A percentile compares a stretch with the other conserved stretches of the same genome.
Evolutionary conservation across 2,329 filamentous ascomycete species (phyloP).

Genomic region (Emmonsia crescens): DNA sequence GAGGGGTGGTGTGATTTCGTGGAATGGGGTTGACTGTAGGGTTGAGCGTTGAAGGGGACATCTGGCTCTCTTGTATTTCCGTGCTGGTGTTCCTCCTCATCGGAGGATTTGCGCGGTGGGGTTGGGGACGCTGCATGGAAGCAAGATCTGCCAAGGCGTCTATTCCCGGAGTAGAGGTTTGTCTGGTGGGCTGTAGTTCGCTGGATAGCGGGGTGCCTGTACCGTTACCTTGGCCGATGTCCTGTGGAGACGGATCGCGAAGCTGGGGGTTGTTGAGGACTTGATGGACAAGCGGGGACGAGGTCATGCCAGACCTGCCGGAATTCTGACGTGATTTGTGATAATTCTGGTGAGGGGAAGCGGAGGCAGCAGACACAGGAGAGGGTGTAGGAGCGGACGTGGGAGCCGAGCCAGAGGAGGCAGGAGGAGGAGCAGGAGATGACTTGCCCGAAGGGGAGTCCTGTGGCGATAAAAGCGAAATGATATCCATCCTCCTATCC

Average conservation of each 20-base stretch:
- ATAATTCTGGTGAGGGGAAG: constrained; percentile 27
- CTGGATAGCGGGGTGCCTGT: constrained; percentile 27
- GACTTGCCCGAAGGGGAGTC: constrained; percentile 30
- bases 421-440: constrained; percentile 12
- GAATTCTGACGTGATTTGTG: constrained; percentile 27
- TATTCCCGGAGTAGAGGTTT: constrained; percentile 38
- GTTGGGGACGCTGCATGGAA: constrained; percentile 38
- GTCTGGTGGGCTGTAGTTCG: constrained; percentile 26
- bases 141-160: constrained; percentile 40
- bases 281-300: constrained; percentile 35
- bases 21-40: constrained; percentile 28
- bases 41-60: constrained; percentile 32
- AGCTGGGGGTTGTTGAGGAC: constrained; percentile 26
- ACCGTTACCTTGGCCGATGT: constrained; percentile 22
- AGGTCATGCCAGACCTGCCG: constrained; percentile 25
- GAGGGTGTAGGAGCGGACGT: constrained; percentile 20
- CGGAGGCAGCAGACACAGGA: constrained; percentile 11
- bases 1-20: constrained; percentile 31
- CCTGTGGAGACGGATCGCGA: constrained; percentile 28
- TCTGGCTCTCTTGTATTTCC: constrained; percentile 34
- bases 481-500: constrained; percentile 33
- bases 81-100: constrained; percentile 26
- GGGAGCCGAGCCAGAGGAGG: constrained; percentile 10
- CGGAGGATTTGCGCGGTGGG: constrained; percentile 29
- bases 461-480: constrained; percentile 35